Base-by-base conservation (phyloP, 2,329 filamentous ascomycete species). In the Venturiaceae sp. region DNA sequence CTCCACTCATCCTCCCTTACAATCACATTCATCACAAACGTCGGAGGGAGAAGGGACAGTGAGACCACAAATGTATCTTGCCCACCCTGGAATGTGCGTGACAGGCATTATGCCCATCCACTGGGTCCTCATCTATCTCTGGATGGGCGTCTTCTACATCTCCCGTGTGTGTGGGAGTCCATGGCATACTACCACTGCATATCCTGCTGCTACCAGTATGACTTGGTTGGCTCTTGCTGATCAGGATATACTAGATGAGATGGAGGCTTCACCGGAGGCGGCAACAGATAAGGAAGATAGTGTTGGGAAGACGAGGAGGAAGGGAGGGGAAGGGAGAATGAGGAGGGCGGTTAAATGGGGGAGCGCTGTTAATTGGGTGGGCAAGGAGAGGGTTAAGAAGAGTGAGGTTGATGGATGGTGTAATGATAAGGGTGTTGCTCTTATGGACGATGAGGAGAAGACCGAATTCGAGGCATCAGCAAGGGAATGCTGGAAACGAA, bases 1-100 rank as follows among this genome's bases (percentile, higher is more conserved):
- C 5, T 23, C 26, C 7, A 47, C 41, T 13, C 23, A 11, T n/a
- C n/a, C 44, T 28, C 30, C 39, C 50, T 56, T 34, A 50, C 44
- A 50, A 30, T 23, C 30, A 30, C 44, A 50, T 28, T 26, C 14
- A 26, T 50, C 44, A 30, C 53, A 30, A 21, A 26, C 34, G n/a
- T 34, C 39, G 14, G 13, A 39, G 26, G 19, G 23, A 16, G n/a
- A 39, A 11, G 30, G 7, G 26, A 69, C 5, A 50, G 67, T 44
- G 3, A 64, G 60, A 58, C 87, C 90, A 0, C 81, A 78, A 58
- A 84, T 89, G 66, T 95, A 94, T 73, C 69, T 95, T 61, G 80
- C 85, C 0, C 94, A 99, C 69, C 94, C 94, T 0, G 94, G 94
- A 62, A 82, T 99, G 62, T 88, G 92, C 63, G 86, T 83, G 57